Evolutionary conservation across 192 early-diverging fungal species (phyloP).

Genomic region (Glomus cerebriforme): DNA sequence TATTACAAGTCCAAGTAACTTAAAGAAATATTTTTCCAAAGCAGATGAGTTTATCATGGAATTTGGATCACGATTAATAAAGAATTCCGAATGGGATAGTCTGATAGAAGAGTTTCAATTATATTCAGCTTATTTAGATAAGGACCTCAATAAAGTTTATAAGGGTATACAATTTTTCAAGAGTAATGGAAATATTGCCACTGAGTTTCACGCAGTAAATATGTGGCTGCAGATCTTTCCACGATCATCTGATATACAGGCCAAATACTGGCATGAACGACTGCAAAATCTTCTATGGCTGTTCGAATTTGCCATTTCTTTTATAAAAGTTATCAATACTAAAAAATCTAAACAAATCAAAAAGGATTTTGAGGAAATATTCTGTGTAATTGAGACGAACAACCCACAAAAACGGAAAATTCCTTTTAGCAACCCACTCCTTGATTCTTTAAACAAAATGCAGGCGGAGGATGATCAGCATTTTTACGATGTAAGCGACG

Average conservation of each 20-base stretch:
- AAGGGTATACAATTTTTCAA: background rate
- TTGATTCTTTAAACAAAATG: background rate
- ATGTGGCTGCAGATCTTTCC: constrained; percentile 12
- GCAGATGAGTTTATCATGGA: background rate
- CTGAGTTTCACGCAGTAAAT: background rate
- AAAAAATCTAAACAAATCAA: background rate
- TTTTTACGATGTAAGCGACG: background rate
- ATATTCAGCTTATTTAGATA: constrained; percentile 17
- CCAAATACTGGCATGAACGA: background rate
- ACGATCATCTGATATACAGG: background rate
- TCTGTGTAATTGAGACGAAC: background rate
- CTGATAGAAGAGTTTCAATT: background rate
- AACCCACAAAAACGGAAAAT: background rate
- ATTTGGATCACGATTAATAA: background rate
- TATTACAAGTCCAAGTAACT: background rate
- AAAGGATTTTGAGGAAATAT: constrained; percentile 3
- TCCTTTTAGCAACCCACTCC: background rate
- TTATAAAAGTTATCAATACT: background rate
- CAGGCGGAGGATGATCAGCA: background rate
- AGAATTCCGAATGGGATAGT: background rate
- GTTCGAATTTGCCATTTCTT: background rate
- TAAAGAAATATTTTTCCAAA: background rate
- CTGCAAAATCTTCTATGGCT: background rate
- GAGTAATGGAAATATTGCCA: background rate
- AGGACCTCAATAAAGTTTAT: background rate